Base-by-base conservation (phyloP, 2,329 filamentous ascomycete species). In the Pyrenophora graminea region DNA sequence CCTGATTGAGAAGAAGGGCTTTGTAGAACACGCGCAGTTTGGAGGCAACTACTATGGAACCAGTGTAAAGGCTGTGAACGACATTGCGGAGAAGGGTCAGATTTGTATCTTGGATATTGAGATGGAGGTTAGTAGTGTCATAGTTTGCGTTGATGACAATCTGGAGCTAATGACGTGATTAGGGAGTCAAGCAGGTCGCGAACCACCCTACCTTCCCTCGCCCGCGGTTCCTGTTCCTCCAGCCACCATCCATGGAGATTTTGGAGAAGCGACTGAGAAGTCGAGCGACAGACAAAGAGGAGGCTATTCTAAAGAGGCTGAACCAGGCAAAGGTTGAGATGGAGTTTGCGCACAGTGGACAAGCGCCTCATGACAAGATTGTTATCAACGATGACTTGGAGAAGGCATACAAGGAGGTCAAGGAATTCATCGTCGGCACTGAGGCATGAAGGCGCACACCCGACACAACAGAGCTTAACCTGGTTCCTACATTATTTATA, bases 171-270 rank as follows among this genome's bases (percentile, higher is more conserved):
- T 18, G 12, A 15, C 23, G 10, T 15, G 21, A 25, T 32, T 56
- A 85, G 82, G 92, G 92, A 54, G 91, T 97, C 51, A 96, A 96
- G 79, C 92, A 97, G 76, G 89, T 97, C 67, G 91, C 91, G 74
- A 82, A 83, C 56, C 89, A 87, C 55, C 68, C 68, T 42, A 81
- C 81, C 62, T 83, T 92, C 56, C 82, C 86, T 49, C 68, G 66
- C 31, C 89, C 91, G 6, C 85, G 90, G 48, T 96, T 90, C 76
- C 76, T 96, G 60, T 96, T 96, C 75, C 82, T 97, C 55, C 84
- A 88, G 31, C 92, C 92, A 10, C 93, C 92, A 0, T 88, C 83
- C 3, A 76, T 89, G 60, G 85, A 88, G 64, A 81, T 85, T 42
- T 80, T 97, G 32, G 91, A 96, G 78, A 72, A 82, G 36, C 73